A percentile compares a stretch with the other conserved stretches of the same genome.
Evolutionary conservation across 1,139 yeast species (phyloP).

Genomic region (Hansenula lynferdii): DNA sequence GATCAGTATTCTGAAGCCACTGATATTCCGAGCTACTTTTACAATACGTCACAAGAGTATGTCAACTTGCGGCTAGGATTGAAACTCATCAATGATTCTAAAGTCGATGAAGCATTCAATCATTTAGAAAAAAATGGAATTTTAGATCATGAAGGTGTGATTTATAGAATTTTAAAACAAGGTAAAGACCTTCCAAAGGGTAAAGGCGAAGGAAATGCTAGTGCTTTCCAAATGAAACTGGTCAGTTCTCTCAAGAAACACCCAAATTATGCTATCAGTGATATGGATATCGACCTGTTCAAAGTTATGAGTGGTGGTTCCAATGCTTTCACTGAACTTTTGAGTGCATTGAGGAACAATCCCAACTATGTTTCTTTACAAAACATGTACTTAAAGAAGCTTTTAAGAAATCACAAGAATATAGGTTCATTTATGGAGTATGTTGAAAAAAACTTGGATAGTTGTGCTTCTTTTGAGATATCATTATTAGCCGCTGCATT

Average conservation of each 20-base stretch:
- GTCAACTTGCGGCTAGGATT: constrained; percentile 11
- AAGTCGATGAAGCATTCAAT: constrained; percentile 6
- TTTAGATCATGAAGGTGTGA: constrained; percentile 1
- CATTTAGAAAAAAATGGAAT: constrained; percentile 4
- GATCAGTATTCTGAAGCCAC: constrained; percentile 6
- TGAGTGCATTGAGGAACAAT: too few species aligned
- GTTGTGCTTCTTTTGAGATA: neutral
- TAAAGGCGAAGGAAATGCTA: neutral
- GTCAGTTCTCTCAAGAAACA: neutral
- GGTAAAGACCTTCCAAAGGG: neutral
- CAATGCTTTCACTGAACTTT: too few species aligned
- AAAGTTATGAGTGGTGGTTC: too few species aligned
- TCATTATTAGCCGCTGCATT: neutral
- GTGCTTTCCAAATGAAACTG: neutral
- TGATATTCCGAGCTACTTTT: constrained; percentile 9
- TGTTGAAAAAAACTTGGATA: too few species aligned
- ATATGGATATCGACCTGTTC: too few species aligned
- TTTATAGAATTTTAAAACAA: neutral
- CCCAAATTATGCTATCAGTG: too few species aligned
- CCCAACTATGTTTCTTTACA: too few species aligned
- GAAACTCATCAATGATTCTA: constrained; percentile 6
- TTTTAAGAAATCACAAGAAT: too few species aligned
- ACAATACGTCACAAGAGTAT: constrained; percentile 11
- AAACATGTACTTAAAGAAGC: too few species aligned
- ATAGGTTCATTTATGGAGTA: too few species aligned